Evolutionary conservation across 345 rosid species (phyloP), one percentile per base, ranked within the genome.

Genomic region (Bruguiera sexangula): DNA sequence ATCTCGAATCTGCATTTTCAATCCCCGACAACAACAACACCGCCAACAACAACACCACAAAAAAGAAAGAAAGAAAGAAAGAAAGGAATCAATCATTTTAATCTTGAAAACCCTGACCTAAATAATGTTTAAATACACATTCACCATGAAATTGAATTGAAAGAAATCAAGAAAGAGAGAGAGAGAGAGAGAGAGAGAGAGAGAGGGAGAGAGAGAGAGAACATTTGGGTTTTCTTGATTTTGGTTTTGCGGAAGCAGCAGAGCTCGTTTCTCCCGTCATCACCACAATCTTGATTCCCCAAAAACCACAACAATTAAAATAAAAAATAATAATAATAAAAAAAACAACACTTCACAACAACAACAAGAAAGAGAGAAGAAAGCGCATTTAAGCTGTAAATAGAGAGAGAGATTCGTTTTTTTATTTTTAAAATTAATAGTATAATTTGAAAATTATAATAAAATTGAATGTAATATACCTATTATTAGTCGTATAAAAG

Each of bases 1-100:
- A 78, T 64, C 62, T 70, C 24, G 82, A 74, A 70, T 78, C 82
- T 78, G 72, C 71, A 61, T n/a, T 50, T 9, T 58, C 6, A 65
- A 34, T 1, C 13, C 31, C 19, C 29, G 22, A 22, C 0, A 26
- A 26, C 27, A 26, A 26, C 27, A 26, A 1, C 18, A 10, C 16
- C 30, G n/a, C 2, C 37, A 39, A 43, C 8, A 66, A 37, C 20
- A 16, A 52, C 19, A 6, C 16, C 26, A 18, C 3, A 24, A 53
- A 37, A 16, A 32, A 53, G 8, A 8, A n/a, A 30, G 3, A 21
- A 31, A 15, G 16, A 26, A 37, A 11, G 52, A 53, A 30, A 53
- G 4, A 34, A 62, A 37, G 6, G 4, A n/a, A 56, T 24, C 7
- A 13, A 3, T 15, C 3, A 11, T 43, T 43, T 13, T 0, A 13